Evolutionary conservation across 257 asterid species (phyloP).

Genomic region (Linderniella brevidens): DNA sequence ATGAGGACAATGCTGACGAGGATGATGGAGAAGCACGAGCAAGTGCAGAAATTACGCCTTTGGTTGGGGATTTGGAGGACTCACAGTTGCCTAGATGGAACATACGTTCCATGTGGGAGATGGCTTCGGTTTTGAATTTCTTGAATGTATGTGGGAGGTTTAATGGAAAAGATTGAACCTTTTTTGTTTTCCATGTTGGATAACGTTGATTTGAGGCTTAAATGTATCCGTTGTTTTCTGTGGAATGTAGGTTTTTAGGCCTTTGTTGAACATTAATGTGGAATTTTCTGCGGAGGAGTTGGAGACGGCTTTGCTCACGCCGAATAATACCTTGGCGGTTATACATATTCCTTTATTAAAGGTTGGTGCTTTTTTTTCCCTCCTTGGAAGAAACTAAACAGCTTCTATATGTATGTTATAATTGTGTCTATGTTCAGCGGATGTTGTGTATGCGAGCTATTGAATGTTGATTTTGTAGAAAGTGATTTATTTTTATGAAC

Average conservation of each 20-base stretch:
- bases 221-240: conserved; percentile 7
- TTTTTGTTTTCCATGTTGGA: not conserved
- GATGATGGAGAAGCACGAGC: conserved; percentile 29
- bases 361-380: conserved; percentile 21
- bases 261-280: conserved; percentile 63
- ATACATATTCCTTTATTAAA: conserved; percentile 88
- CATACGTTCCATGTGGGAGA: conserved; percentile 88
- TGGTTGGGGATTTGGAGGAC: conserved; percentile 71
- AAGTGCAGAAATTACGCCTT: conserved; percentile 26
- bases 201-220: not conserved
- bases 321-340: conserved; percentile 69
- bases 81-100: conserved; percentile 83
- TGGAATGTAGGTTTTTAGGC: conserved; percentile 76
- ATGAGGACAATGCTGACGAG: conserved; percentile 12
- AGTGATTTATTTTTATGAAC: not conserved
- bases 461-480: not conserved
- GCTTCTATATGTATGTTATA: no score
- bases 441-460: not conserved
- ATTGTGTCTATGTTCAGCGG: no score
- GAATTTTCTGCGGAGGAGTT: conserved; percentile 91
- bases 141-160: conserved; percentile 41
- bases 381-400: not conserved
- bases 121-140: conserved; percentile 93
- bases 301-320: conserved; percentile 81
- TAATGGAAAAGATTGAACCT: conserved; percentile 11